Base-by-base conservation (phyloP, 129 eudicot genomes). In the Escallonia rubra region DNA sequence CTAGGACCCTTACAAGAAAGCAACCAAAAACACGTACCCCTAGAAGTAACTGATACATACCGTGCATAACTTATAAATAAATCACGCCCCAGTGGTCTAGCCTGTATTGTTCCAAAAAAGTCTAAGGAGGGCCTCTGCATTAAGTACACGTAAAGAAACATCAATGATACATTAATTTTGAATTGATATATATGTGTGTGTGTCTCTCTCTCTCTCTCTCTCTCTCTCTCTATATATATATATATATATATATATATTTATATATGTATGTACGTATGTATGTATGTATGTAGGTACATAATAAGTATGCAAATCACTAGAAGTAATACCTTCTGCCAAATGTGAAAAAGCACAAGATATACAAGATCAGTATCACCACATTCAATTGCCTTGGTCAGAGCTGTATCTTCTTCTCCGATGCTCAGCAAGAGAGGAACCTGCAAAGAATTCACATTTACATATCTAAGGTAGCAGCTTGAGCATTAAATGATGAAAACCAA, bases 331-430 rank as follows among this genome's bases (percentile, higher is more conserved):
- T 94, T 94, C 41, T 80, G 88, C 99, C 92, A 89, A 53, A 89
- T 82, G 78, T 94, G 99, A 73, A 89, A 94, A 64, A 89, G 62
- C 61, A 94, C 99, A 61, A 94, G 94, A 81, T 89, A 94, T 8
- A 89, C 88, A 75, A 94, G 97, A 80, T 94, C 99, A 34, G 97
- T 89, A 68, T 94, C 99, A 55, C 99, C 97, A 76, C 99, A 86
- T 86, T 89, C 97, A 59, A 87, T 81, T 72, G 97, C 92, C 84
- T 94, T 94, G 63, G 77, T 56, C 64, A 94, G 72, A 64, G 97
- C 93, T 47, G 90, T 73, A 82, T 89, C 95, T 83, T 94, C 97
- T 78, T 94, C 97, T 73, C 97, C 99, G 53, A 94, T 94, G 79
- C 97, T 87, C 10, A 94, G 83, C 77, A 94, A 74, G 64, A 94